Conservation (phyloP, 164 flowering plant species). For the Tetrastigma voinierianum region DNA sequence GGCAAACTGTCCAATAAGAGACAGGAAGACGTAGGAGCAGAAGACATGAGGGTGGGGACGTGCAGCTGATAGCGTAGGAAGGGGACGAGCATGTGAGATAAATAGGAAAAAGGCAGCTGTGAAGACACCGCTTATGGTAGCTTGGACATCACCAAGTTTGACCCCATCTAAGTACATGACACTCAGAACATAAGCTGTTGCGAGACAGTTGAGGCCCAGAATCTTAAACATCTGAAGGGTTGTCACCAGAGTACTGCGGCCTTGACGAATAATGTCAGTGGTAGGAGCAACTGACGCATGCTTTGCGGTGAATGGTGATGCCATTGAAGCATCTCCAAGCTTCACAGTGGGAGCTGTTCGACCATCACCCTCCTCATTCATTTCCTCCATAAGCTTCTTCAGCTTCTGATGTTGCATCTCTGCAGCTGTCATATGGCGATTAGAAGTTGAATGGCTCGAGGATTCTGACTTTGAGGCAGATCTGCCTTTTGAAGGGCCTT, state of each 20-base stretch:
- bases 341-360: constrained; percentile 77
- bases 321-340: constrained; percentile 99
- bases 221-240: constrained; percentile 99
- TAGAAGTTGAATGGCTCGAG: constrained; percentile 29
- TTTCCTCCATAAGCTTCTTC: constrained; percentile 81
- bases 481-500: constrained; percentile 48
- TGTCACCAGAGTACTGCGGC: constrained; percentile 94
- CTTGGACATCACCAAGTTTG: constrained; percentile 94
- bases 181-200: constrained; percentile 94
- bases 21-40: constrained; percentile 78
- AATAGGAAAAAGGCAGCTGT: constrained; percentile 97
- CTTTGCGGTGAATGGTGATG: constrained; percentile 96
- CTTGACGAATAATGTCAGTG: constrained; percentile 92
- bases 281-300: constrained; percentile 95
- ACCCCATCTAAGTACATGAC: constrained; percentile 96
- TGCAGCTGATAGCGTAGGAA: constrained; percentile 74
- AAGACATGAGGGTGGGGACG: constrained; percentile 91
- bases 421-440: constrained; percentile 65
- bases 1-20: constrained; percentile 88
- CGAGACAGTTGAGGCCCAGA: constrained; percentile 96
- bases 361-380: constrained; percentile 88
- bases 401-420: constrained; percentile 75
- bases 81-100: constrained; percentile 92
- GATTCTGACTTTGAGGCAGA: constrained; percentile 33
- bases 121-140: constrained; percentile 91